phyloP scores from a whole-genome alignment of 164 flowering plant genomes.

The Cinnamomum micranthum region DNA sequence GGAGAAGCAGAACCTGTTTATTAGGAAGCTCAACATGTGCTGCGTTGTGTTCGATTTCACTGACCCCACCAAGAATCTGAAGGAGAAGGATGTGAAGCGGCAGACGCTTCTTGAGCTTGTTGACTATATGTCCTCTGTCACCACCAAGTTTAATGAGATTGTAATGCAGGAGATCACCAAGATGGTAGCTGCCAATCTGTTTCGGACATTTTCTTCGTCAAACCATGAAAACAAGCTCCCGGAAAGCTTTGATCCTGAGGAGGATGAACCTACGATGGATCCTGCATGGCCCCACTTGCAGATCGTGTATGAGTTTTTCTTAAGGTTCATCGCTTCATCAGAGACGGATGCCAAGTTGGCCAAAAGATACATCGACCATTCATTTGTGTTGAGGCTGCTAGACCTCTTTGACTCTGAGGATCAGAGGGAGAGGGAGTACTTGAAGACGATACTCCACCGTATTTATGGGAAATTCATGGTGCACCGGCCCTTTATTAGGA shows the following conservation, averaged over 20 bases:
- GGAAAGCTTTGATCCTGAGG: slow-evolving; percentile 61
- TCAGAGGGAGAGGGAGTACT: slow-evolving; percentile 80
- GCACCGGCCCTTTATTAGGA: slow-evolving; percentile 76
- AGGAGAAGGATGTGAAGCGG: slow-evolving; percentile 73
- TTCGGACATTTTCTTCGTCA: slow-evolving; percentile 52
- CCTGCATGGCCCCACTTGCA: slow-evolving; percentile 86
- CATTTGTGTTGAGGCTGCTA: slow-evolving; percentile 69
- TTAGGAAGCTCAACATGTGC: slow-evolving; percentile 65
- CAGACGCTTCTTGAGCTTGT: slow-evolving; percentile 81
- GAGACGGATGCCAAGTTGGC: slow-evolving; percentile 87
- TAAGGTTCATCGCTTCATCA: slow-evolving; percentile 65
- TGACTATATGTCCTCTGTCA: slow-evolving; percentile 55
- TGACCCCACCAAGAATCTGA: slow-evolving; percentile 58
- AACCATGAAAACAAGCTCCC: slow-evolving; percentile 43
- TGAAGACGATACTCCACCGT: slow-evolving; percentile 75
- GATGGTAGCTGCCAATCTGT: slow-evolving; percentile 73
- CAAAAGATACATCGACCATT: slow-evolving; percentile 71
- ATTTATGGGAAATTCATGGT: slow-evolving; percentile 85
- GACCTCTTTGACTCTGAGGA: slow-evolving; percentile 83
- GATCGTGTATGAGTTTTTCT: slow-evolving; percentile 66
- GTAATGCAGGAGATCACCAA: slow-evolving; percentile 76
- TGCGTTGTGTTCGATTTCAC: slow-evolving; percentile 72
- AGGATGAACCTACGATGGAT: slow-evolving; percentile 66
- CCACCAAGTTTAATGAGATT: slow-evolving; percentile 59
- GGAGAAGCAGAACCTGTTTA: slow-evolving; percentile 64